A percentile compares a stretch with the other conserved stretches of the same genome.
These are phyloP conservation scores for Chaetomium globosum DNA, from an alignment of 2,329 filamentous ascomycete genomes.

Conservation along the genomic window DNA sequence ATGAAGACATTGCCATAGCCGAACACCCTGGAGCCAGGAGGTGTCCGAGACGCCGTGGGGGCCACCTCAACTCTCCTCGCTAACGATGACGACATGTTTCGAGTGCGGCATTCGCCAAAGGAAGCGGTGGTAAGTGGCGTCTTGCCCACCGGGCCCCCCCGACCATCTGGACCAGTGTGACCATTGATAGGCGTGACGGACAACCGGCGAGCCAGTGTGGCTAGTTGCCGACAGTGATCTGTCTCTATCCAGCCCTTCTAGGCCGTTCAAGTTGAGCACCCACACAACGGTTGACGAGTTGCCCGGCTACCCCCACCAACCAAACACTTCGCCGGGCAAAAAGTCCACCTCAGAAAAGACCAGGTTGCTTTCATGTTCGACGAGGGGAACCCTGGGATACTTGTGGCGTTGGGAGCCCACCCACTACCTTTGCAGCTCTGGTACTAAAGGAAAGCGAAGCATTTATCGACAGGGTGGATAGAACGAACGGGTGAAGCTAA, in stretches of 20 bases:
- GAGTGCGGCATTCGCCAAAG: background rate
- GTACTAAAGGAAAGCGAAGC: background rate
- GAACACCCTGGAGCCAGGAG: background rate
- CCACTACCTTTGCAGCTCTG: too few species aligned
- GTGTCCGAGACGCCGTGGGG: background rate
- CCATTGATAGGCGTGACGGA: background rate
- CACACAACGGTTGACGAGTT: too few species aligned
- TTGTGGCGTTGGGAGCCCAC: too few species aligned
- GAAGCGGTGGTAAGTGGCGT: background rate
- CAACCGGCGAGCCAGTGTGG: too few species aligned
- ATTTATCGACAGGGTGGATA: background rate
- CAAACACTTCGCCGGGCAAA: background rate
- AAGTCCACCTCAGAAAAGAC: background rate
- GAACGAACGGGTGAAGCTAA: background rate
- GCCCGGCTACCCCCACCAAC: too few species aligned
- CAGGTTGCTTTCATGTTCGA: background rate
- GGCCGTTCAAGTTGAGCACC: background rate
- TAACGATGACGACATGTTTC: background rate
- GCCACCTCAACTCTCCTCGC: too few species aligned
- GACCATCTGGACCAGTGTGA: background rate
- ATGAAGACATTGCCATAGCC: background rate
- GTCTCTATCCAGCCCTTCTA: background rate
- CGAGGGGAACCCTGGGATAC: background rate
- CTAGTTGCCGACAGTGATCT: background rate
- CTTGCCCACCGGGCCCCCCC: background rate